Conservation (phyloP, 176 grass and related monocot species). For the Aegilops umbellulata region DNA sequence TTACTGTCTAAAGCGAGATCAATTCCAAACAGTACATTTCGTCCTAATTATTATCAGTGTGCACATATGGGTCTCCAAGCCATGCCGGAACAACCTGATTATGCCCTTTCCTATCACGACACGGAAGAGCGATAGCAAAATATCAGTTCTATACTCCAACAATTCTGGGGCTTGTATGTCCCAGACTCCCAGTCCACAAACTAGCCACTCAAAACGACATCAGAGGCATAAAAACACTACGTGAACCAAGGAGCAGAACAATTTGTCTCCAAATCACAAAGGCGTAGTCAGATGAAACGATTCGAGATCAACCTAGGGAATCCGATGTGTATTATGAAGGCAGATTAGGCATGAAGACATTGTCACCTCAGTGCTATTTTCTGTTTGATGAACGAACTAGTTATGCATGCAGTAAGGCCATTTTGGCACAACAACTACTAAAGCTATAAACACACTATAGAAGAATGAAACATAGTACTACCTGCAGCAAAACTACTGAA, state of each 20-base stretch:
- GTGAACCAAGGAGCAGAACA: neutral
- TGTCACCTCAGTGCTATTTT: neutral
- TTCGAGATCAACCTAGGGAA: neutral
- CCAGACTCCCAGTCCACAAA: neutral
- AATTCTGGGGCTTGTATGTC: neutral
- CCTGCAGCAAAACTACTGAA: neutral
- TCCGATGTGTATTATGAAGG: neutral
- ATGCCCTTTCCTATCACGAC: neutral
- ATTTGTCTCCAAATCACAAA: neutral
- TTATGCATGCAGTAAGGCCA: neutral
- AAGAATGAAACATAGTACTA: neutral
- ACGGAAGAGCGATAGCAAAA: neutral
- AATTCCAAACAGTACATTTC: neutral
- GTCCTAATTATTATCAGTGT: neutral
- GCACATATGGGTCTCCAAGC: slow-evolving; percentile 4
- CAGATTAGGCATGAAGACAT: neutral
- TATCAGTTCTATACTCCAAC: neutral
- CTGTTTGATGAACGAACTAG: neutral
- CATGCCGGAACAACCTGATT: neutral
- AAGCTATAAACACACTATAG: neutral
- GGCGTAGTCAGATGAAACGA: neutral
- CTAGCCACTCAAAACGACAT: neutral
- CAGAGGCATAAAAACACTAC: neutral
- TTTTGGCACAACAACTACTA: neutral
- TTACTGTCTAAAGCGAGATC: neutral